Evolutionary conservation across 257 asterid species (phyloP).

Genomic region (Solanum etuberosum): DNA sequence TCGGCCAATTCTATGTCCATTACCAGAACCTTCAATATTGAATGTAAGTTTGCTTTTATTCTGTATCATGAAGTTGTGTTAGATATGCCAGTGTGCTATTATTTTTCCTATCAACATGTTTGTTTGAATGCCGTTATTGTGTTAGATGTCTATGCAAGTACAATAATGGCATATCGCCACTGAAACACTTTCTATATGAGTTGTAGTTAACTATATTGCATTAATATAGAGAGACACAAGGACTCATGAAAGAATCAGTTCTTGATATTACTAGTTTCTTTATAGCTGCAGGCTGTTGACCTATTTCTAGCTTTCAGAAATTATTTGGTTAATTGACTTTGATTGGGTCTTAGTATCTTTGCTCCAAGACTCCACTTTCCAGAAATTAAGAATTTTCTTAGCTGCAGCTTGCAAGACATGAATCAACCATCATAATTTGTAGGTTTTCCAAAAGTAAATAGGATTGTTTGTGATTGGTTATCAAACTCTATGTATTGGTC

Average conservation of each 20-base stretch:
- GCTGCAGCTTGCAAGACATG: background rate
- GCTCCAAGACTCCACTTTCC: background rate
- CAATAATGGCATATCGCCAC: background rate
- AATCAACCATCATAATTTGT: background rate
- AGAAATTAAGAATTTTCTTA: background rate
- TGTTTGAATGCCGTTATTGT: background rate
- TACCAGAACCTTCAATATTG: constrained; percentile 87
- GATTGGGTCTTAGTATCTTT: background rate
- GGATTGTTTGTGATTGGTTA: background rate
- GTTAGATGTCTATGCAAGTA: background rate
- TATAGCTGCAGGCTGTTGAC: background rate
- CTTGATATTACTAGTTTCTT: background rate
- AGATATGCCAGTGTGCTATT: background rate
- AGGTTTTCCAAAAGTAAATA: background rate
- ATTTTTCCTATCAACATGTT: background rate
- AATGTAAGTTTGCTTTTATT: constrained; percentile 36
- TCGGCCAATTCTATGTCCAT: constrained; percentile 74
- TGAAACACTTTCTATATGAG: background rate
- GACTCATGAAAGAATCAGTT: background rate
- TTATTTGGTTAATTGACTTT: background rate
- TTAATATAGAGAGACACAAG: background rate
- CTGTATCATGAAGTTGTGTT: background rate
- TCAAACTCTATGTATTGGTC: background rate
- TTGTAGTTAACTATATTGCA: background rate
- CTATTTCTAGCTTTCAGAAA: background rate